Percentiles rank a stretch among this genome's conserved stretches.
Conservation (phyloP, 2,329 filamentous ascomycete species). For the Rhynchosporium agropyri region DNA sequence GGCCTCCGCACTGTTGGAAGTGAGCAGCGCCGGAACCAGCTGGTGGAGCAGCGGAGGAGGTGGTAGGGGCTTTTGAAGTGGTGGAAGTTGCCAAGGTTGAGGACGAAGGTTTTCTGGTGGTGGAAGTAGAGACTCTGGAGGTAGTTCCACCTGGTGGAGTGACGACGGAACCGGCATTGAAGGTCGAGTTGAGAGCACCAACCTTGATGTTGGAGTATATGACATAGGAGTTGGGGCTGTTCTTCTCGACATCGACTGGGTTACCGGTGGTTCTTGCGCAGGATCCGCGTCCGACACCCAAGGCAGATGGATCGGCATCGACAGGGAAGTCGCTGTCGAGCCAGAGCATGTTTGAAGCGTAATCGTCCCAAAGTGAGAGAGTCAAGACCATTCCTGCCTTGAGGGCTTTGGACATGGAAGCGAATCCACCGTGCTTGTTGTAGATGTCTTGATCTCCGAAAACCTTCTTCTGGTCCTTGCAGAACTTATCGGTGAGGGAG, state of each 20-base stretch:
- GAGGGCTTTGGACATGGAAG: conserved; percentile 57
- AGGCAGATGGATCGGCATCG: conserved; percentile 46
- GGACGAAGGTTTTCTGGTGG: conserved; percentile 18
- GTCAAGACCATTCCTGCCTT: conserved; percentile 64
- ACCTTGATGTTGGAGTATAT: conserved; percentile 43
- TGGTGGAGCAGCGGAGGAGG: conserved; percentile 10
- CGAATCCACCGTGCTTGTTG: conserved; percentile 56
- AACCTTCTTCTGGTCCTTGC: conserved; percentile 55
- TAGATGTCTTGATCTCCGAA: conserved; percentile 60
- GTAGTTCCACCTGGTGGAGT: conserved; percentile 3
- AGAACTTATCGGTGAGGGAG: conserved; percentile 59
- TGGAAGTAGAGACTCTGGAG: conserved; percentile 7
- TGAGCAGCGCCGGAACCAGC: conserved; percentile 26
- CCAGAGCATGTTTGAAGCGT: conserved; percentile 72
- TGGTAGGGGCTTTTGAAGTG: not conserved
- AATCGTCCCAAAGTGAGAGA: conserved; percentile 59
- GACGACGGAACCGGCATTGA: conserved; percentile 23
- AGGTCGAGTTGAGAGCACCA: conserved; percentile 41
- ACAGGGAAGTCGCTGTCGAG: conserved; percentile 68
- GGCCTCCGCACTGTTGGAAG: conserved; percentile 44
- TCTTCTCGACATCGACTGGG: conserved; percentile 52
- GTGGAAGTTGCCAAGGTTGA: conserved; percentile 23
- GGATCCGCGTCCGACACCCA: conserved; percentile 56
- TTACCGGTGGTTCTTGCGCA: conserved; percentile 56
- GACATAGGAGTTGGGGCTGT: conserved; percentile 50